Conservation (phyloP, 2,329 filamentous ascomycete genomes). For the Pseudonectria foliicola region DNA sequence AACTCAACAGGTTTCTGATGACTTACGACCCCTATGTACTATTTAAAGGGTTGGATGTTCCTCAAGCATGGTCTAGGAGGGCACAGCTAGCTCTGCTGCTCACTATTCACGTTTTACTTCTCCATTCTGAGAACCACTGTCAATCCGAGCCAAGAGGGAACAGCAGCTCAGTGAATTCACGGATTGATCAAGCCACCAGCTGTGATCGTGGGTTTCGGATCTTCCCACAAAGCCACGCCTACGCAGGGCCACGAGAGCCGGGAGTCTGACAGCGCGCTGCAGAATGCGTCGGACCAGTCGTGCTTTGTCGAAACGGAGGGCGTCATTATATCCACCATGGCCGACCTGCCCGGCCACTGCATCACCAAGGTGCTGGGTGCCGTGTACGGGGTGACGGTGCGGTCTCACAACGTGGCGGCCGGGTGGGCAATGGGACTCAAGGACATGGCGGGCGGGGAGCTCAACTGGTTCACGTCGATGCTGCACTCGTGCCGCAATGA, state of each 20-base stretch:
- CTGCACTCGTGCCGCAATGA: slow-evolving; percentile 53
- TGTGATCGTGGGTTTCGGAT: slow-evolving; percentile 20
- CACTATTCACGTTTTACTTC: no score
- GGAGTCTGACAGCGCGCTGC: no score
- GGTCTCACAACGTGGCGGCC: slow-evolving; percentile 52
- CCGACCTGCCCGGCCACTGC: slow-evolving; percentile 54
- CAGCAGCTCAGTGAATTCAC: no score
- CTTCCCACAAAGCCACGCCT: slow-evolving; percentile 16
- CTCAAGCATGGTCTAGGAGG: no score
- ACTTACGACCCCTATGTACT: no score
- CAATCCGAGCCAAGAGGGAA: no score
- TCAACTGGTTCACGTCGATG: slow-evolving; percentile 52
- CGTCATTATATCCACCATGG: slow-evolving; percentile 57
- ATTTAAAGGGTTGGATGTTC: no score
- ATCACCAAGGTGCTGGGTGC: slow-evolving; percentile 50
- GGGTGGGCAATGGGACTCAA: slow-evolving; percentile 49
- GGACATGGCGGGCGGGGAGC: slow-evolving; percentile 51
- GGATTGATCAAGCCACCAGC: no score
- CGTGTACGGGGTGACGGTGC: slow-evolving; percentile 50
- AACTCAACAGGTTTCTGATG: no score
- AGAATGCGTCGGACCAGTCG: no score
- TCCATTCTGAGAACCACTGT: no score
- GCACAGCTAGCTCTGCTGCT: no score
- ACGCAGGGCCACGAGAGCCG: slow-evolving; percentile 14
- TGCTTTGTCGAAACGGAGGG: slow-evolving; percentile 56